Conservation (phyloP, 108 stramenopile genomes). For the Pseudonitzschia delicatissima region DNA sequence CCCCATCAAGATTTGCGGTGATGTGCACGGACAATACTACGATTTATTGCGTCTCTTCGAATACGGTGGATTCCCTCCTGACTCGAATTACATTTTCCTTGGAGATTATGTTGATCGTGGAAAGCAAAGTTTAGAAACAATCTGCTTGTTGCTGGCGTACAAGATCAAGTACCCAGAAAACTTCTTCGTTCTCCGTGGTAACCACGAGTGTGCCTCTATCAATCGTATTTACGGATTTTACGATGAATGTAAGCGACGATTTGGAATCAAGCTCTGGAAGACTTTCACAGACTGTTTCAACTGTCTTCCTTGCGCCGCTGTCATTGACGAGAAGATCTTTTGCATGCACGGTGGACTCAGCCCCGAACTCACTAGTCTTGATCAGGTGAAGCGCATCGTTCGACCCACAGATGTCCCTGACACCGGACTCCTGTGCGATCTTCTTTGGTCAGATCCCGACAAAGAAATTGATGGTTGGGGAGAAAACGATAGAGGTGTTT, state of each 20-base stretch:
- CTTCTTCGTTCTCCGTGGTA: constrained; percentile 98
- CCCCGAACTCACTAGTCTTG: constrained; percentile 95
- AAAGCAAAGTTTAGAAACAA: constrained; percentile 97
- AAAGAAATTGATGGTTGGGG: constrained; percentile 99
- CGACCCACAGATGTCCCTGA: constrained; percentile 99
- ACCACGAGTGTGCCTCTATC: constrained; percentile 99
- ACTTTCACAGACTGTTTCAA: constrained; percentile 99
- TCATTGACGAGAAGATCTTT: constrained; percentile 99
- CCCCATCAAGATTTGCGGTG: constrained; percentile 98
- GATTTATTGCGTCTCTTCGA: constrained; percentile 97
- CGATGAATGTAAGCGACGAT: constrained; percentile 97
- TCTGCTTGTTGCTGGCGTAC: constrained; percentile 96
- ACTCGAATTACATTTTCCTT: constrained; percentile 96
- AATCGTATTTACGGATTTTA: constrained; percentile 99
- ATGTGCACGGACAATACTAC: constrained; percentile 96
- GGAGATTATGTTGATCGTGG: constrained; percentile 99
- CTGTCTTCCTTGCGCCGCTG: constrained; percentile 98
- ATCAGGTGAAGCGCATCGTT: constrained; percentile 96
- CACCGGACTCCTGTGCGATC: constrained; percentile 98
- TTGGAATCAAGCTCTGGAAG: constrained; percentile 99
- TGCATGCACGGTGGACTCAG: constrained; percentile 99
- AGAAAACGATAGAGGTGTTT: constrained; percentile 99
- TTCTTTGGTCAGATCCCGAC: constrained; percentile 99
- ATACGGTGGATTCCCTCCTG: constrained; percentile 97
- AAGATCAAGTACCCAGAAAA: constrained; percentile 99